Evolutionary conservation across 2,329 filamentous ascomycete species (phyloP).

Genomic region (Stagonosporopsis vannaccii): DNA sequence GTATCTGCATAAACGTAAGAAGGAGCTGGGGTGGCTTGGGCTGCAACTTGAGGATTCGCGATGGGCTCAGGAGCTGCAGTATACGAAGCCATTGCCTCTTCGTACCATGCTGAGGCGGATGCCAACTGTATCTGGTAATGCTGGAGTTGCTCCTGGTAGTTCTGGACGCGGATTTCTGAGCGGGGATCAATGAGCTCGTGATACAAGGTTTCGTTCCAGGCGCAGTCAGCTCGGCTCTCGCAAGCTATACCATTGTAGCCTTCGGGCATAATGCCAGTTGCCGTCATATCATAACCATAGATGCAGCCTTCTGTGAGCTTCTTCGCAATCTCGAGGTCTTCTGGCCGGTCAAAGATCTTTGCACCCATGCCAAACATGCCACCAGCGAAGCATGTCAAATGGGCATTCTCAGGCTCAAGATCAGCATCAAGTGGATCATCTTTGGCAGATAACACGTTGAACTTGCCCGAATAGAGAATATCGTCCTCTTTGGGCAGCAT

Average conservation of each 20-base stretch:
- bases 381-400: conserved; percentile 74
- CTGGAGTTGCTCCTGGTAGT: conserved; percentile 44
- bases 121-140: conserved; percentile 44
- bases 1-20: conserved; percentile 30
- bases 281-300: conserved; percentile 66
- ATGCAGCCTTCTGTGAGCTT: conserved; percentile 69
- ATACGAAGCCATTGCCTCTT: conserved; percentile 37
- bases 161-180: conserved; percentile 36
- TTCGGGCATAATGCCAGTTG: conserved; percentile 69
- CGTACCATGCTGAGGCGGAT: conserved; percentile 42
- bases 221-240: conserved; percentile 50
- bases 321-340: conserved; percentile 64
- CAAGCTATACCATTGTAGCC: conserved; percentile 60
- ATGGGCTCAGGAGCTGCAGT: conserved; percentile 27
- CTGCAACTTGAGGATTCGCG: conserved; percentile 8
- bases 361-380: conserved; percentile 74
- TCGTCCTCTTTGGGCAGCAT: conserved; percentile 58
- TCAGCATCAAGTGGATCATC: conserved; percentile 32
- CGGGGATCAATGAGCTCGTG: conserved; percentile 49
- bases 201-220: conserved; percentile 58
- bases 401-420: conserved; percentile 58
- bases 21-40: conserved; percentile 25
- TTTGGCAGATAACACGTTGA: conserved; percentile 45
- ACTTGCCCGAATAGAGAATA: conserved; percentile 51
- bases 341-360: conserved; percentile 63